These are phyloP conservation scores for Capronia americana DNA, from an alignment of 2,329 filamentous ascomycete genomes.

Conservation along the genomic window DNA sequence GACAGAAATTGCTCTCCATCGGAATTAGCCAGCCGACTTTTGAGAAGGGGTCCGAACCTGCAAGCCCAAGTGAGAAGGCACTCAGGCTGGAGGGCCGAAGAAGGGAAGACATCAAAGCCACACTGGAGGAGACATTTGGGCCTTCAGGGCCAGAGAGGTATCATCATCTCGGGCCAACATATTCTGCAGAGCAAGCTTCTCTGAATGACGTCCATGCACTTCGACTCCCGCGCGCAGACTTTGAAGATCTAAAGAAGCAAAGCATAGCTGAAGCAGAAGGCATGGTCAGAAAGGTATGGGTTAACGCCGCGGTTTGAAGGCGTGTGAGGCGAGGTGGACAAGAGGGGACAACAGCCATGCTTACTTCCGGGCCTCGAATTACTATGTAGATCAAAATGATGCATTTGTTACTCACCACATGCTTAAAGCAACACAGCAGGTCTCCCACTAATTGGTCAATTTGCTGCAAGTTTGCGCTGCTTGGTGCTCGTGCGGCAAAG, in stretches of 20 bases:
- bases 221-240: conserved; percentile 1
- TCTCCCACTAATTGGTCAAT: background rate
- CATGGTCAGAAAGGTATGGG: conserved; percentile 23
- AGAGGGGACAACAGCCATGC: background rate
- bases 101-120: conserved; percentile 21
- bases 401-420: background rate
- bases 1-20: conserved; percentile 3
- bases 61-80: conserved; percentile 20
- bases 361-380: background rate
- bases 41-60: conserved; percentile 1
- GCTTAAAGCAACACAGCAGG: background rate
- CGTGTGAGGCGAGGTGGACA: background rate
- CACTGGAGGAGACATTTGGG: conserved; percentile 25
- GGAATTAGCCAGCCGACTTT: background rate
- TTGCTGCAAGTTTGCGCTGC: background rate
- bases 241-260: conserved; percentile 11
- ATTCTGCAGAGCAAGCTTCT: conserved; percentile 22
- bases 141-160: conserved; percentile 18
- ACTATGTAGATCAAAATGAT: background rate
- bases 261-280: conserved; percentile 16
- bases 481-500: background rate
- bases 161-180: conserved; percentile 30
- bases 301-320: conserved; percentile 18
- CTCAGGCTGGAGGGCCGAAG: conserved; percentile 25
- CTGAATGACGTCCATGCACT: conserved; percentile 29